Base-by-base conservation (phyloP, 1,284 basidiomycete species). In the Schizophyllum amplum region DNA sequence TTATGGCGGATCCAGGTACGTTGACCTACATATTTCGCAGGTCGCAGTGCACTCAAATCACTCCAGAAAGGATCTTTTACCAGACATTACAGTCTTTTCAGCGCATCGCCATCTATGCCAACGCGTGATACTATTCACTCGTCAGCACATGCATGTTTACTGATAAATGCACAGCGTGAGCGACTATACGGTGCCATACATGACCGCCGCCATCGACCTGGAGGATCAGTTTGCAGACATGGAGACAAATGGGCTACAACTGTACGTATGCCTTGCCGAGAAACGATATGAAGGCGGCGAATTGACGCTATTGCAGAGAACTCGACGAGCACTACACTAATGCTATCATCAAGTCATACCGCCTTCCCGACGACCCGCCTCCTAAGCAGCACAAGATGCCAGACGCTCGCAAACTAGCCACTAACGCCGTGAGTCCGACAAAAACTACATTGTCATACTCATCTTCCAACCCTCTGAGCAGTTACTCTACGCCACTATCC, bases 1-100 rank as follows among this genome's bases (percentile, higher is more conserved):
- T 94, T 58, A 90, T 96, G 85, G 87, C 90, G 1, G 92, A 95
- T 71, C 87, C 90, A 62, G 76, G 90, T 88, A 64, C 63, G 82
- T 69, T n/a, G 42, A 13, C 48, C 33, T 33, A 17, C 13, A 42
- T 42, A 17, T 42, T 13, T 42, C n/a, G n/a, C n/a, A n/a, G n/a
- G 33, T 17, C 13, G 2, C 17, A 17, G 4, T 42, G 11, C 17
- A 42, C 33, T 9, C 3, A 42, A 13, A 9, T 13, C 17, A 9
- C 3, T 53, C 7, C 66, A 87, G 90, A 85, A 23, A 79, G 80
- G 15, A 74, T 89, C 26, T 98, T 98, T 68, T 85, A 87, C 65
- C 82, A 89, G 62, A 89, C 86, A 1, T 75, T 98, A 33, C 60
- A 75, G 0, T 72, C 74, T 26, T 98, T 98, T 69, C 70, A 81